Base-by-base conservation (phyloP, 805 yeast genomes). In the Pichia eremophila region DNA sequence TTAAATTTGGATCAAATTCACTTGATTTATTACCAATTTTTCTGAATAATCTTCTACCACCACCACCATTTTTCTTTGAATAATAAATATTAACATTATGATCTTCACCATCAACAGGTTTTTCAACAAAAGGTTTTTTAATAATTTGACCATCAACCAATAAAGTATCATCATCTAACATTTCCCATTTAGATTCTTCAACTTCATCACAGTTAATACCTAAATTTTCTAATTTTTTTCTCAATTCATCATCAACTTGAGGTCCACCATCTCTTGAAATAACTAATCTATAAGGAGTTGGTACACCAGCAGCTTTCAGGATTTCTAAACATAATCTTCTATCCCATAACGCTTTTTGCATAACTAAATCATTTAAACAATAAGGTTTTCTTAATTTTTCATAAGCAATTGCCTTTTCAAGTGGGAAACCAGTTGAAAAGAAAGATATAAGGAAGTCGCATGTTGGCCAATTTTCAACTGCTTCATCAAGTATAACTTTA, bases 71-170 rank as follows among this genome's bases (percentile, higher is more conserved):
- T 49, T 83, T 77, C 48, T 78, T 76, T 35, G 90, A 84, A 63
- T 91, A 93, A 67, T 93, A 93, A 38, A 93, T 90, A 64, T 84
- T 86, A 42, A 93, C 91, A 61, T 93, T 93, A 66, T 93, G 99
- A 66, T 93, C 96, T 67, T 93, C 99, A 46, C 99, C 99, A 65
- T 93, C 96, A 4, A 90, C 98, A 0, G 99, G 99, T 57, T 93
- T 93, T 64, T 93, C 99, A 34, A 93, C 99, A 72, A 81, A 93
- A 8, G 99, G 99, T 62, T 93, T 93, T 39, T 71, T 73, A 69
- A 93, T 69, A 9, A 70, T 69, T 57, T 77, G 65, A 9, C 95
- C 96, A 55, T 85, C 78, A 22, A 85, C 93, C 50, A 75, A 75
- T 41, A 84, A 70, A 3, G 96, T 82, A 51, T 91, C 95, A 46